Conservation (phyloP, 176 grass and related monocot species). For the Zoysia pacifica region DNA sequence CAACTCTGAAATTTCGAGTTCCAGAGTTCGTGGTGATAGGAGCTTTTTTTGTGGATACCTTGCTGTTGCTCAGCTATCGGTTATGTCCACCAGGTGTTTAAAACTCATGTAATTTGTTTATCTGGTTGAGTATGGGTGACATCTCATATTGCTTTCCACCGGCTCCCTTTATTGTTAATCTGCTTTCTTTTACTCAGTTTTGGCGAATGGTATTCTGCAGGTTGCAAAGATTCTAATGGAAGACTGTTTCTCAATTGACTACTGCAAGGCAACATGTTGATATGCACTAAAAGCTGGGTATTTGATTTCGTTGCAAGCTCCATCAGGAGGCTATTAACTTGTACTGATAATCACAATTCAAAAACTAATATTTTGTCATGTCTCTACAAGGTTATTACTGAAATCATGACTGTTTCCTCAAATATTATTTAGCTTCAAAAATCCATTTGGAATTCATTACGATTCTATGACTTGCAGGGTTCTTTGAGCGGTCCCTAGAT, state of each 20-base stretch:
- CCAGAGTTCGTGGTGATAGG: too few species aligned
- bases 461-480: constrained; percentile 54
- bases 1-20: too few species aligned
- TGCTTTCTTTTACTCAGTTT: constrained; percentile 4
- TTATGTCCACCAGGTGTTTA: too few species aligned
- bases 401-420: background rate
- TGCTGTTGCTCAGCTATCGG: too few species aligned
- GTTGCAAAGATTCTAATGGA: constrained; percentile 91
- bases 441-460: background rate
- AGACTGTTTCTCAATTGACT: constrained; percentile 74
- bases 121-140: too few species aligned
- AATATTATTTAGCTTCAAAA: constrained; percentile 5
- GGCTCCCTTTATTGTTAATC: background rate
- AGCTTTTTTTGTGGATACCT: too few species aligned
- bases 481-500: constrained; percentile 72
- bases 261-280: constrained; percentile 81
- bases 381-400: constrained; percentile 59
- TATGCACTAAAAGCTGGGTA: constrained; percentile 17
- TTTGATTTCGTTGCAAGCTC: background rate
- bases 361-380: constrained; percentile 8
- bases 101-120: too few species aligned
- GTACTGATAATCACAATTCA: background rate
- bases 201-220: constrained; percentile 35
- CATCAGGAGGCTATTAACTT: background rate
- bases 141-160: background rate